phyloP scores from a whole-genome alignment of 768 basidiomycete species.

The Lactarius akahatsu region DNA sequence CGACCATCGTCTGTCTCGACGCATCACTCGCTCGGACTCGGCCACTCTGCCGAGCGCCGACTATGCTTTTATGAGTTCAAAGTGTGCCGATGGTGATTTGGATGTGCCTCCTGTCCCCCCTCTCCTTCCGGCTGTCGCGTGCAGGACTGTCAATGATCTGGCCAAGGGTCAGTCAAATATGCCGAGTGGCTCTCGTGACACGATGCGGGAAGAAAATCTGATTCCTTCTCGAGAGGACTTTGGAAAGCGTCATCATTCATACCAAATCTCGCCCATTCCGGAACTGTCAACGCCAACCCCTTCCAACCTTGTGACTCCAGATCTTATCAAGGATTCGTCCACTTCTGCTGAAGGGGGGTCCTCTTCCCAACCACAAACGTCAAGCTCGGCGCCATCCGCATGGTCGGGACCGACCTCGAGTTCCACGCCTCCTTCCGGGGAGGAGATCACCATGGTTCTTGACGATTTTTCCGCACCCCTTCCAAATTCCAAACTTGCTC shows the following conservation, averaged over 20 bases:
- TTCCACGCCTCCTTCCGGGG: slow-evolving; percentile 11
- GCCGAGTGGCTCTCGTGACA: neutral
- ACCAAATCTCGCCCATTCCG: slow-evolving; percentile 11
- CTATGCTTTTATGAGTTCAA: slow-evolving; percentile 6
- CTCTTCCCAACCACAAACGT: slow-evolving; percentile 4
- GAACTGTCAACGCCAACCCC: slow-evolving; percentile 10
- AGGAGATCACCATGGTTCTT: slow-evolving; percentile 16
- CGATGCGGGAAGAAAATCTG: neutral
- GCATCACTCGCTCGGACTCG: slow-evolving; percentile 27
- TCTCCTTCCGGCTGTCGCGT: neutral
- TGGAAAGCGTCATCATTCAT: neutral
- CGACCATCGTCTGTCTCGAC: slow-evolving; percentile 18
- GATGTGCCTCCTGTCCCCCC: slow-evolving; percentile 14
- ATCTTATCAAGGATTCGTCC: slow-evolving; percentile 18
- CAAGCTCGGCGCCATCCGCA: slow-evolving; percentile 6
- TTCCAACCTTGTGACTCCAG: slow-evolving; percentile 19
- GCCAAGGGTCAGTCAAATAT: neutral
- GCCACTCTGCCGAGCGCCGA: slow-evolving; percentile 25
- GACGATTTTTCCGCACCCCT: neutral
- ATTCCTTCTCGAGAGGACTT: neutral
- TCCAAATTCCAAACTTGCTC: neutral
- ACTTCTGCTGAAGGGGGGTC: slow-evolving; percentile 10
- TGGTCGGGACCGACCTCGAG: slow-evolving; percentile 4
- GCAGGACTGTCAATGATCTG: neutral
- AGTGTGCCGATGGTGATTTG: neutral